Percentiles rank a stretch among this genome's conserved stretches.
Conservation (phyloP, 495 filamentous ascomycete species). For the Thermothielavioides terrestris region DNA sequence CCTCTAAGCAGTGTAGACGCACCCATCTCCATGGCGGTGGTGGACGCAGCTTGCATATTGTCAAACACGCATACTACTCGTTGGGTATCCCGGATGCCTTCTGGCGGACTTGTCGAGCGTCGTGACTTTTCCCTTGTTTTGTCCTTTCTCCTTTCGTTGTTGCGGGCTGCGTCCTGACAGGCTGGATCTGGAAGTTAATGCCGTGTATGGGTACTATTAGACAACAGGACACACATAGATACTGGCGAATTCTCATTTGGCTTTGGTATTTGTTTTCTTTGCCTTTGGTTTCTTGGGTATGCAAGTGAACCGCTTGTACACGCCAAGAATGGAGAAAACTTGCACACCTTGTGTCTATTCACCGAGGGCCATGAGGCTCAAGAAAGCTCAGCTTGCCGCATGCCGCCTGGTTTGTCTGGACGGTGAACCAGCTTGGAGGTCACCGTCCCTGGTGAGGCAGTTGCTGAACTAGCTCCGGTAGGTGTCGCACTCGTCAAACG, state of each 20-base stretch:
- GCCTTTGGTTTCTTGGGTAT: not conserved
- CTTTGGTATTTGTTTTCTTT: not conserved
- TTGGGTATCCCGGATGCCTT: not conserved
- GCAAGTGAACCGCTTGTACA: too few relatives aligned
- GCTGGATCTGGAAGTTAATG: conserved; percentile 5
- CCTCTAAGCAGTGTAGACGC: conserved; percentile 8
- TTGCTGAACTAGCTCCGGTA: too few relatives aligned
- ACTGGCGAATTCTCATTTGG: not conserved
- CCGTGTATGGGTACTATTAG: conserved; percentile 3
- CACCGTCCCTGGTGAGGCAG: too few relatives aligned
- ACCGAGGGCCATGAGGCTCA: too few relatives aligned
- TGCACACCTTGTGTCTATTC: too few relatives aligned
- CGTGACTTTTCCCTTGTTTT: not conserved
- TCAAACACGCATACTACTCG: not conserved
- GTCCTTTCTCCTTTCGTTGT: not conserved
- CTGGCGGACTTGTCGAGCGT: not conserved
- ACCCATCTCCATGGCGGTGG: not conserved
- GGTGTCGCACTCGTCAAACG: too few relatives aligned
- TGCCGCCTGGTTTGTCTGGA: too few relatives aligned
- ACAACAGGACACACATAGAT: not conserved
- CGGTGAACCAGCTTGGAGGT: too few relatives aligned
- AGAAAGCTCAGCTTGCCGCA: too few relatives aligned
- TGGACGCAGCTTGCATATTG: not conserved
- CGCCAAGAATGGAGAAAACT: too few relatives aligned
- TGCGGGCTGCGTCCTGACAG: conserved; percentile 6